Evolutionary conservation across 371 early-diverging fungal species (phyloP).

Genomic region (Parasitella parasitica): DNA sequence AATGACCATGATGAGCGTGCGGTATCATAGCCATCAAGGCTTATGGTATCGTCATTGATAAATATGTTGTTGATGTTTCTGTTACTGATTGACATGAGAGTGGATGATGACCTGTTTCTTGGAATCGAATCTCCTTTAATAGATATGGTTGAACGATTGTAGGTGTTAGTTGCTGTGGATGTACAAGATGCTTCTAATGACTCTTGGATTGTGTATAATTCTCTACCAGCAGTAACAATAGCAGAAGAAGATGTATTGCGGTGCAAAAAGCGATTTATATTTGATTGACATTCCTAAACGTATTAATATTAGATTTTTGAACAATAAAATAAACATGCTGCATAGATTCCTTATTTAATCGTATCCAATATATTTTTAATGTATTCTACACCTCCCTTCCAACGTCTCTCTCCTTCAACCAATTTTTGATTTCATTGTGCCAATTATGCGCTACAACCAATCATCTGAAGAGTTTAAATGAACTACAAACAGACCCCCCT

Average conservation of each 20-base stretch:
- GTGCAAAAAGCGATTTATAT: background rate
- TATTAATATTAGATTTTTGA: background rate
- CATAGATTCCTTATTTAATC: background rate
- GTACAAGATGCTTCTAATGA: background rate
- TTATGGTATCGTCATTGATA: background rate
- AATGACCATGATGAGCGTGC: background rate
- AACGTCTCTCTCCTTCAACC: background rate
- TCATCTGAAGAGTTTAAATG: background rate
- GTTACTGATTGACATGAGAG: background rate
- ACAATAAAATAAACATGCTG: background rate
- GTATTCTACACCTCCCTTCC: background rate
- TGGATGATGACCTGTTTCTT: background rate
- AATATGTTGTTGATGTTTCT: background rate
- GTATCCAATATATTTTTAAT: background rate
- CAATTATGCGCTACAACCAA: background rate
- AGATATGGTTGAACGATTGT: background rate
- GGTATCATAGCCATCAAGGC: background rate
- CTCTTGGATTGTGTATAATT: conserved; percentile 15
- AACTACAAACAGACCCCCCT: background rate
- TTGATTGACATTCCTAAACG: background rate
- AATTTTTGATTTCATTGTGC: background rate
- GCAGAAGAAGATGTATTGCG: background rate
- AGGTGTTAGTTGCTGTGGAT: background rate
- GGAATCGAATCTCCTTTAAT: background rate
- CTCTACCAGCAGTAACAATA: background rate